These are phyloP conservation scores for Heterobasidion parviporum DNA, from an alignment of 1,284 basidiomycete genomes.

Conservation along the genomic window DNA sequence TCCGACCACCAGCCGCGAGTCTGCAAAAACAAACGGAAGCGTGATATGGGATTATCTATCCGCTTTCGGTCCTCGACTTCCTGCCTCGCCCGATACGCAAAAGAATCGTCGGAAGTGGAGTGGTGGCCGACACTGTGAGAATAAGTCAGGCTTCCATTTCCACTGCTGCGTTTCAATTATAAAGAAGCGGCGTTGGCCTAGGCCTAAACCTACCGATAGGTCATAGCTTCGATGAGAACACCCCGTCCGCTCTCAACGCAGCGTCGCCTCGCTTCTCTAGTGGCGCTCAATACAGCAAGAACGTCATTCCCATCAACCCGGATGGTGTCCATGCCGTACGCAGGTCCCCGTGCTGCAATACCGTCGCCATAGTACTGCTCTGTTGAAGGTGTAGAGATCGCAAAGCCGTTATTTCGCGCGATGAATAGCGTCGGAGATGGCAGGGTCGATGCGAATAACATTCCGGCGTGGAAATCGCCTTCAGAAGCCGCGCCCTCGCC, in stretches of 20 bases:
- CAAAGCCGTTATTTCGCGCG: slow-evolving; percentile 86
- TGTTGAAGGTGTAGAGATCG: slow-evolving; percentile 86
- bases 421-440: slow-evolving; percentile 69
- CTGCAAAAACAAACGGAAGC: slow-evolving; percentile 82
- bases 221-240: slow-evolving; percentile 89
- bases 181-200: not conserved
- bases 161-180: not conserved
- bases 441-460: slow-evolving; percentile 70
- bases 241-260: slow-evolving; percentile 78
- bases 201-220: slow-evolving; percentile 54
- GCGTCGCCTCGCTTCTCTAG: slow-evolving; percentile 68
- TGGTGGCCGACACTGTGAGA: slow-evolving; percentile 77
- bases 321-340: slow-evolving; percentile 88
- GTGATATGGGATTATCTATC: slow-evolving; percentile 82
- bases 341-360: slow-evolving; percentile 87
- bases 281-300: slow-evolving; percentile 79
- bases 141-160: slow-evolving; percentile 5
- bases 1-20: slow-evolving; percentile 82
- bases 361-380: slow-evolving; percentile 93
- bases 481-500: slow-evolving; percentile 81
- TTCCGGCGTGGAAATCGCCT: slow-evolving; percentile 73
- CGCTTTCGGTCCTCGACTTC: slow-evolving; percentile 85
- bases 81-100: slow-evolving; percentile 78
- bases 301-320: slow-evolving; percentile 94
- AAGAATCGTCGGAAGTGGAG: slow-evolving; percentile 91